These are phyloP conservation scores for Boletus mariae DNA, from an alignment of 1,284 basidiomycete genomes.

Conservation along the genomic window DNA sequence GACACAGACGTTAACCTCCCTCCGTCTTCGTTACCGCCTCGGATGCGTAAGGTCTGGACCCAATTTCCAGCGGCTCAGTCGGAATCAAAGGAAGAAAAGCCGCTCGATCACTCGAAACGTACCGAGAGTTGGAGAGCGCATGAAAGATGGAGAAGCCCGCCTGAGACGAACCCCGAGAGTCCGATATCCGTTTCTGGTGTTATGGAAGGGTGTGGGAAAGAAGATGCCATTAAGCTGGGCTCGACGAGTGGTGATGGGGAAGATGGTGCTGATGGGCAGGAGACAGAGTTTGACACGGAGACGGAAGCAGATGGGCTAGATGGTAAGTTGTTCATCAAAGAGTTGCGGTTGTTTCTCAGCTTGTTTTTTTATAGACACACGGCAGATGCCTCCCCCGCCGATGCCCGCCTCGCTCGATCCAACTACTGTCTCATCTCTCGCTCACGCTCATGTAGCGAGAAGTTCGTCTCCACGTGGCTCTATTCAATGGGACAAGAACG, in stretches of 20 bases:
- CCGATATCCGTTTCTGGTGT: constrained; percentile 15
- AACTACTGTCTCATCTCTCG: constrained; percentile 33
- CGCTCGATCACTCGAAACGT: background rate
- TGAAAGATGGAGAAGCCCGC: constrained; percentile 18
- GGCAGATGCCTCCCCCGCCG: constrained; percentile 47
- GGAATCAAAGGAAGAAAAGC: constrained; percentile 7
- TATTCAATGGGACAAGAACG: constrained; percentile 17
- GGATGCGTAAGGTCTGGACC: constrained; percentile 58
- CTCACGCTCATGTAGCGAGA: constrained; percentile 16
- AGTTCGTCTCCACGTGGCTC: constrained; percentile 18
- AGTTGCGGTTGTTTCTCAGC: constrained; percentile 9
- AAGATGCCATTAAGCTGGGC: background rate
- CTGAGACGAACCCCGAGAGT: constrained; percentile 15
- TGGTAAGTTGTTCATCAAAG: constrained; percentile 21
- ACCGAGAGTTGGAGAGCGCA: constrained; percentile 9
- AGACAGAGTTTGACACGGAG: constrained; percentile 33
- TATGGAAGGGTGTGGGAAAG: constrained; percentile 2
- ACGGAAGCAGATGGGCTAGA: constrained; percentile 32
- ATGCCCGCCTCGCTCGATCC: constrained; percentile 40
- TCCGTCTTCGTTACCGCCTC: constrained; percentile 47
- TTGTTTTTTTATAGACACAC: constrained; percentile 20
- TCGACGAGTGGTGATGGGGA: constrained; percentile 8
- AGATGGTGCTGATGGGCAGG: constrained; percentile 26
- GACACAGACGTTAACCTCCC: constrained; percentile 3
- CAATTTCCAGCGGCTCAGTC: constrained; percentile 20